Evolutionary conservation across 495 filamentous ascomycete genomes (phyloP), one percentile per base, ranked within the genome.

Genomic region (Tuber microsphaerosporum): DNA sequence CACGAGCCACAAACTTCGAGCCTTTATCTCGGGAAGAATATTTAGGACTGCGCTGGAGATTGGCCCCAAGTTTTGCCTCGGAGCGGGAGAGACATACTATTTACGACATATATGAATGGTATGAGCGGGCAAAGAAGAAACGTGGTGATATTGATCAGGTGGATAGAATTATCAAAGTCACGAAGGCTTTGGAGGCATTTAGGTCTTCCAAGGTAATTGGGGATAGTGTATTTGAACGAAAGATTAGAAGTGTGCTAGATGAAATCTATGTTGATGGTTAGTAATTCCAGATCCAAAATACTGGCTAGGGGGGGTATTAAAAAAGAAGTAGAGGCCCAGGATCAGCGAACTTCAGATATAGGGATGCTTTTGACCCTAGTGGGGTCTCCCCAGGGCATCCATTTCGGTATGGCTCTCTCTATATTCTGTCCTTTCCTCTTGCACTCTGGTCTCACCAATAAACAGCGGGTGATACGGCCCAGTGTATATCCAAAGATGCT

Each of bases 231-330:
- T 41, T 82, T 17, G 85, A 86, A 75, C 77, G 83, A 16, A 61
- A 85, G 0, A 86, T 87, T 72, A 20, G 72, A 73, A 61, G 65
- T n/a, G 20, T 80, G 0, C 84, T 87, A 73, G 84, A 87, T 19
- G 86, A 87, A 61, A 73, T 87, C 22, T 87, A 86, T 61, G 81
- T 87, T 37, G 85, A 87, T 56, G 84, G 84, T 85, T 75, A 44
- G 73, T 56, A 65, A 34, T 51, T 39, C 41, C 7, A 22, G n/a
- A 48, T n/a, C 68, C 20, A 37, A 34, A 22, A 69, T 19, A 31
- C 26, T 41, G 37, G 37, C 31, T 41, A 22, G 41, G 8, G 41
- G 8, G 48, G n/a, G 16, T 20, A 14, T 31, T 39, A 31, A 56
- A 16, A 65, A 46, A n/a, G 26, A 56, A 56, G n/a, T 45, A 85